Conservation (phyloP, 2,329 filamentous ascomycete species). For the Apiospora aurea region DNA sequence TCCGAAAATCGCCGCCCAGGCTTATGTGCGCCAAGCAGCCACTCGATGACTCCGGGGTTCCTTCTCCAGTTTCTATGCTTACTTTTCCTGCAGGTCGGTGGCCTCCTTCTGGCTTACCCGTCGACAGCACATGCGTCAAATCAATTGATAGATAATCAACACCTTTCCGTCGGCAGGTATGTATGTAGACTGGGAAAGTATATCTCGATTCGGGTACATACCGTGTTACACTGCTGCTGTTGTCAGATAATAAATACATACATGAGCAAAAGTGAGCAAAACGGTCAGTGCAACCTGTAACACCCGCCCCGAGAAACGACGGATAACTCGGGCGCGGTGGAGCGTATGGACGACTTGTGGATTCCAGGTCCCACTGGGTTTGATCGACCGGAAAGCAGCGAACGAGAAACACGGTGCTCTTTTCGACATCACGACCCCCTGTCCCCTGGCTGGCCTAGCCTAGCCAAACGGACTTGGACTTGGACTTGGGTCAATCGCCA, state of each 20-base stretch:
- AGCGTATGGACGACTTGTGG: no score
- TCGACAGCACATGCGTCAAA: background rate
- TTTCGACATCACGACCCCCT: background rate
- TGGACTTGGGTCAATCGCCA: background rate
- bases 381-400: conserved; percentile 1
- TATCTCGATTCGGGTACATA: background rate
- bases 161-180: background rate
- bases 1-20: background rate
- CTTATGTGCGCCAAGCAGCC: background rate
- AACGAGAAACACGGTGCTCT: background rate
- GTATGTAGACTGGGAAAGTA: background rate
- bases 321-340: background rate
- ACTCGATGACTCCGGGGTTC: background rate
- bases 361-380: background rate
- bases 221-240: background rate
- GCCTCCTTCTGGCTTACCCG: background rate
- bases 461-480: background rate
- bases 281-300: conserved; percentile 13
- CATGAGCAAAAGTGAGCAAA: background rate
- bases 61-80: background rate
- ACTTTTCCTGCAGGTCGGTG: background rate
- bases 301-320: background rate
- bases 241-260: background rate
- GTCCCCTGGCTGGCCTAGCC: background rate
- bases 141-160: background rate